Conservation (phyloP, 345 rosid genomes). For the Bretschneidera sinensis region DNA sequence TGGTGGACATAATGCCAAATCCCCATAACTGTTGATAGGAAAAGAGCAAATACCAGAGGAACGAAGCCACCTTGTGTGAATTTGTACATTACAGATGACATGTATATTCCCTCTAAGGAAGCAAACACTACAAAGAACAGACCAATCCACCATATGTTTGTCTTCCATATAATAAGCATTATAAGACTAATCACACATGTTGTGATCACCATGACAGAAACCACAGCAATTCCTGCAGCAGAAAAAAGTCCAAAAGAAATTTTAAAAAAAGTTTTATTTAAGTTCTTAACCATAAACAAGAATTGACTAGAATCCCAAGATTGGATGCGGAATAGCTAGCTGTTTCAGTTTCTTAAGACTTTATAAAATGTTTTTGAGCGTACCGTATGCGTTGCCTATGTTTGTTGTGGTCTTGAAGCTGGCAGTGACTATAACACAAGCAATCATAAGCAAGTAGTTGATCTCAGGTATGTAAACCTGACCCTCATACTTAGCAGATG, state of each 20-base stretch:
- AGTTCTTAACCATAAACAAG: too few species aligned
- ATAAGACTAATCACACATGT: conserved; percentile 52
- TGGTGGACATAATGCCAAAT: conserved; percentile 63
- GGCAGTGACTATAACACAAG: conserved; percentile 50
- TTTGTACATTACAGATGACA: conserved; percentile 54
- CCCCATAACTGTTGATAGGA: conserved; percentile 51
- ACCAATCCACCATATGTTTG: conserved; percentile 30
- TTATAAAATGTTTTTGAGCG: background rate
- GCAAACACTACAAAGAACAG: conserved; percentile 39
- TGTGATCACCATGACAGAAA: conserved; percentile 59
- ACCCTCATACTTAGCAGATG: conserved; percentile 71
- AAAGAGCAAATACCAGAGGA: conserved; percentile 37
- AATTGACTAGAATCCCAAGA: too few species aligned
- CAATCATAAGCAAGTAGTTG: conserved; percentile 70
- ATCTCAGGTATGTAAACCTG: conserved; percentile 85
- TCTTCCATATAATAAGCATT: conserved; percentile 74
- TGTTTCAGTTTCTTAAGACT: too few species aligned
- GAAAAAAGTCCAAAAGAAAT: too few species aligned
- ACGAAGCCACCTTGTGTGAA: conserved; percentile 57
- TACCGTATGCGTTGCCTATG: conserved; percentile 82
- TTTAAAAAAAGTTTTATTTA: too few species aligned
- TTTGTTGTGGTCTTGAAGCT: conserved; percentile 49
- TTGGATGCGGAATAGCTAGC: too few species aligned
- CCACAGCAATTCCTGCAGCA: conserved; percentile 73
- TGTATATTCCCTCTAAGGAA: conserved; percentile 34